Conservation (phyloP, 805 yeast species). For the Candida nanaspora region DNA sequence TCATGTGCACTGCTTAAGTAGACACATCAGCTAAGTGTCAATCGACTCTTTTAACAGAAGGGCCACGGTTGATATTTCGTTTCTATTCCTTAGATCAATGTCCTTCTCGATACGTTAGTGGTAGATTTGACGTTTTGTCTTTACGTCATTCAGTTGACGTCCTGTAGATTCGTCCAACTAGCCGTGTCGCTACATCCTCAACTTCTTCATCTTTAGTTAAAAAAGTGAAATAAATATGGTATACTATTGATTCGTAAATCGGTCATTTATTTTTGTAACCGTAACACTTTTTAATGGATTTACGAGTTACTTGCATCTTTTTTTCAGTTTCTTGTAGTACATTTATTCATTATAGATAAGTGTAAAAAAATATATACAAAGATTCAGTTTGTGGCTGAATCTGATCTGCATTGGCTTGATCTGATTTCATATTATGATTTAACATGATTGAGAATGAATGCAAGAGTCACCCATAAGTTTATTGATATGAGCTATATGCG, state of each 20-base stretch:
- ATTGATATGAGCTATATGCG: too few relatives aligned
- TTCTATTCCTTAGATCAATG: constrained; percentile 61
- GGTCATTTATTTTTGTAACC: background rate
- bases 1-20: constrained; percentile 24
- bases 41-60: constrained; percentile 68
- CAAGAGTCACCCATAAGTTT: too few relatives aligned
- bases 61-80: constrained; percentile 70
- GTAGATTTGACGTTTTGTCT: constrained; percentile 19
- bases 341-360: too few relatives aligned
- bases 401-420: too few relatives aligned
- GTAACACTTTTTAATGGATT: background rate
- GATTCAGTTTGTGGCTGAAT: too few relatives aligned
- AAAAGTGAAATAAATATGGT: background rate
- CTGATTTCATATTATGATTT: too few relatives aligned
- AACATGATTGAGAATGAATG: too few relatives aligned
- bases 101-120: constrained; percentile 28
- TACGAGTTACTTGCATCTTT: too few relatives aligned
- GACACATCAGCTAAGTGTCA: constrained; percentile 57
- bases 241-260: background rate
- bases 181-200: constrained; percentile 44
- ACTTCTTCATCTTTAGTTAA: constrained; percentile 1
- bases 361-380: too few relatives aligned
- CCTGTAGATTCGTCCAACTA: constrained; percentile 31
- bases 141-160: constrained; percentile 9
- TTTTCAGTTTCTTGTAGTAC: too few relatives aligned